Percentiles rank a stretch among this genome's conserved stretches.
Evolutionary conservation across 1,139 yeast species (phyloP).

Genomic region (Pichia sp.): DNA sequence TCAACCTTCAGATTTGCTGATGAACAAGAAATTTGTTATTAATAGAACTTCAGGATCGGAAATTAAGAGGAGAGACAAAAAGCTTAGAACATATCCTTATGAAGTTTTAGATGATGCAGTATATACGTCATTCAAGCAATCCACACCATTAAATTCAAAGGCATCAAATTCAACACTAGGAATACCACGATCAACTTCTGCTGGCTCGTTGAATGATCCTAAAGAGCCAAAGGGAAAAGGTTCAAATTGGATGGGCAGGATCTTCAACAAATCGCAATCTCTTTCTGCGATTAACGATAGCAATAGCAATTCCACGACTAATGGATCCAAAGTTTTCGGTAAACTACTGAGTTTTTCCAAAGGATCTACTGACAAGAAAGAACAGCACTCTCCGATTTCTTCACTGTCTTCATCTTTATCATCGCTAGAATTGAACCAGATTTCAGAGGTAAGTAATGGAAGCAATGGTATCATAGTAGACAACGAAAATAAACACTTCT

Average conservation of each 20-base stretch:
- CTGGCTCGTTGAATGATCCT: slow-evolving; percentile 3
- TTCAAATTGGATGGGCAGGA: slow-evolving; percentile 14
- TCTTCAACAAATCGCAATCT: slow-evolving; percentile 12
- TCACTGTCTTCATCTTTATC: slow-evolving; percentile 25
- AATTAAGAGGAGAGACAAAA: slow-evolving; percentile 26
- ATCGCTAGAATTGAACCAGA: slow-evolving; percentile 24
- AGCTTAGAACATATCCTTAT: slow-evolving; percentile 52
- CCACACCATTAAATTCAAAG: not conserved
- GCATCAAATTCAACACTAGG: not conserved
- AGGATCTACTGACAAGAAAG: not conserved
- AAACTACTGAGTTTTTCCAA: slow-evolving; percentile 2
- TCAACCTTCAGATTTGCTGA: slow-evolving; percentile 48
- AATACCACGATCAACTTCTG: not conserved
- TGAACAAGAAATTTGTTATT: slow-evolving; percentile 48
- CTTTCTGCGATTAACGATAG: not conserved
- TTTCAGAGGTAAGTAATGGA: not conserved
- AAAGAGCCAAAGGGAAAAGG: not conserved
- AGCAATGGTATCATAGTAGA: not conserved
- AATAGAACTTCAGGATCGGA: slow-evolving; percentile 37
- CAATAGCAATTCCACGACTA: slow-evolving; percentile 15
- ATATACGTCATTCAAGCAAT: slow-evolving; percentile 39
- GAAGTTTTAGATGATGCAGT: slow-evolving; percentile 77
- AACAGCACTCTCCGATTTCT: slow-evolving; percentile 16
- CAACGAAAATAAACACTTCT: slow-evolving; percentile 11
- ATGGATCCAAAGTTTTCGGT: slow-evolving; percentile 15